Evolutionary conservation across 208 protist species (phyloP), one percentile per base, ranked within the genome.

Genomic region (Leishmania braziliensis): DNA sequence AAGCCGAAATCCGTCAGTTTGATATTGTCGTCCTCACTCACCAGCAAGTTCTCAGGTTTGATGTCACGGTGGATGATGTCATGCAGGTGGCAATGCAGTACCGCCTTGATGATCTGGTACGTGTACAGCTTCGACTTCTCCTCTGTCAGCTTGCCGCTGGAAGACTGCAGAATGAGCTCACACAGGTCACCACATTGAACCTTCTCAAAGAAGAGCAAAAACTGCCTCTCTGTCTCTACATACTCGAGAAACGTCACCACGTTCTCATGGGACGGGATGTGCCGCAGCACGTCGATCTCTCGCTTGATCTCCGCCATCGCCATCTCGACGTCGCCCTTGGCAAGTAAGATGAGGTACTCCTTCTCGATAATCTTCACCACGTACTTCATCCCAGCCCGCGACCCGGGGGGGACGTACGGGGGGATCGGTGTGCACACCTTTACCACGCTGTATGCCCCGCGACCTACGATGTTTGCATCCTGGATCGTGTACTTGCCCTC

Each of bases 1-100:
- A 97, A 82, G 39, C 96, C 96, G 86, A 98, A 98, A 79, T 98
- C 96, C 18, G 96, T 98, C 46, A 98, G 86, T 79, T 97, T 98
- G 53, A 98, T 95, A 66, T 92, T 90, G 83, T 97, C 91, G 56
- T 97, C 89, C 66, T 94, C 89, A 66, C 92, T 93, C 53, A 97
- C 91, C 69, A 98, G 90, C 39, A 98, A 78, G 77, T 98, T 98
- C 83, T 98, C 96, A 12, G 94, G 94, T 77, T 98, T 98, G 77
- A 98, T 96, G 78, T 98, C 96, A 70, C 96, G 91, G 84, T 98
- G 96, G 76, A 96, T 95, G 62, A 97, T 95, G 79, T 97, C 96
- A 82, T 97, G 92, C 36, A 96, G 84, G 84, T 98, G 96, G 83
- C 94, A 97, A 82, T 97, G 95, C 72, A 97, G 76, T 33, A 98